Conservation (phyloP, 306 rosid species). For the Medicago lupulina region DNA sequence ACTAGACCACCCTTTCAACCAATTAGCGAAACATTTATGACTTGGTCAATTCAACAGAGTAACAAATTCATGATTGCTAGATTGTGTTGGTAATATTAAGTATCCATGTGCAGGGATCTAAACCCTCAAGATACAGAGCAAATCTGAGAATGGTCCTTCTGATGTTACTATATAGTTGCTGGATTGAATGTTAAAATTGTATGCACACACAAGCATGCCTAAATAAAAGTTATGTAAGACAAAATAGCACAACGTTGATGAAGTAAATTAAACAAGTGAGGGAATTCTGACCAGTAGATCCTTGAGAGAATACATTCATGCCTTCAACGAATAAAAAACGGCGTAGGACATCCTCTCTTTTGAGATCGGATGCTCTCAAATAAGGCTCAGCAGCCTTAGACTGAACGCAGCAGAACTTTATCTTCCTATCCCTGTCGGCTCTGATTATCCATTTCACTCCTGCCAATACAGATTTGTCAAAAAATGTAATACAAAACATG, state of each 20-base stretch:
- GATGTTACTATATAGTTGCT: background rate
- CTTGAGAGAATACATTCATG: slow-evolving; percentile 56
- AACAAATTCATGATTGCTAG: slow-evolving; percentile 5
- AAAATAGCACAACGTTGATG: background rate
- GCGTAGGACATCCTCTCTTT: slow-evolving; percentile 65
- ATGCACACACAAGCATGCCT: slow-evolving; percentile 8
- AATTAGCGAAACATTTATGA: slow-evolving; percentile 20
- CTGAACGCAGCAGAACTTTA: slow-evolving; percentile 65
- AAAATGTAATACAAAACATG: slow-evolving; percentile 6
- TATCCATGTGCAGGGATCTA: background rate
- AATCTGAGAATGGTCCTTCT: background rate
- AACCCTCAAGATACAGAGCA: background rate
- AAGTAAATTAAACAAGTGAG: slow-evolving; percentile 11
- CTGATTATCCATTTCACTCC: slow-evolving; percentile 77
- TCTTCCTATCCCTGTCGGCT: slow-evolving; percentile 67
- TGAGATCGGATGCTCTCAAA: slow-evolving; percentile 54
- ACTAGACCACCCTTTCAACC: slow-evolving; percentile 21
- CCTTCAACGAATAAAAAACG: slow-evolving; percentile 77
- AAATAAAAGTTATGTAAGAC: slow-evolving; percentile 10
- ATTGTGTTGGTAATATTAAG: too few relatives aligned
- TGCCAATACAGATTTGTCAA: slow-evolving; percentile 38
- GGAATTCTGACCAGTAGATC: slow-evolving; percentile 66
- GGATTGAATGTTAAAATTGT: slow-evolving; percentile 3
- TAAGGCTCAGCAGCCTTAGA: too few relatives aligned
- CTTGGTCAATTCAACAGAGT: slow-evolving; percentile 15